These are phyloP conservation scores for Aristolochia contorta DNA, from an alignment of 164 flowering plant genomes.

Conservation along the genomic window DNA sequence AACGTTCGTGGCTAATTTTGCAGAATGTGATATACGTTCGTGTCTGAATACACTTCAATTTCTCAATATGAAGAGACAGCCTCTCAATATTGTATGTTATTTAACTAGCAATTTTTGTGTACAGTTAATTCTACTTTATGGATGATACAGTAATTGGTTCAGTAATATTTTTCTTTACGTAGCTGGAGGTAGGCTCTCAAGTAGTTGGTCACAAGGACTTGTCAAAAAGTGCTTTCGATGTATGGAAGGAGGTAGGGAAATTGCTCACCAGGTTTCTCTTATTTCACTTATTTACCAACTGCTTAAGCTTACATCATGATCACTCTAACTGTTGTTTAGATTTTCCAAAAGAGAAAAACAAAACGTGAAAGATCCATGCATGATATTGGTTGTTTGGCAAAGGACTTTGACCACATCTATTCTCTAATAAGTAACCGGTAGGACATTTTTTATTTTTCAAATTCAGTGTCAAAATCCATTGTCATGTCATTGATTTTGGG, in stretches of 20 bases:
- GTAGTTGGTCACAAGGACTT: slow-evolving; percentile 92
- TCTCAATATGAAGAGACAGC: slow-evolving; percentile 78
- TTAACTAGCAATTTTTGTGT: neutral
- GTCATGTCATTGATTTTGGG: neutral
- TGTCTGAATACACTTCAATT: slow-evolving; percentile 98
- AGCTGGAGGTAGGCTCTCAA: slow-evolving; percentile 84
- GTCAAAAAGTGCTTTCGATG: slow-evolving; percentile 68
- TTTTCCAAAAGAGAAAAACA: slow-evolving; percentile 70
- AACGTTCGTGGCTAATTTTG: slow-evolving; percentile 2
- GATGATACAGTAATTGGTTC: neutral
- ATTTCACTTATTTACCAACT: slow-evolving; percentile 2
- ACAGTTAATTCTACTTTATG: neutral
- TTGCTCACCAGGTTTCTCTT: neutral
- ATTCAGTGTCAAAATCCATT: neutral
- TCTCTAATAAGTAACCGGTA: slow-evolving; percentile 75
- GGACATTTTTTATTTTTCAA: too few relatives aligned
- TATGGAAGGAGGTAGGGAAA: slow-evolving; percentile 81
- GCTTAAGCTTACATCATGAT: slow-evolving; percentile 1
- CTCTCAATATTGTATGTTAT: slow-evolving; percentile 62
- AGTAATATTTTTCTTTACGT: slow-evolving; percentile 11
- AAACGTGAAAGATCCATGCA: slow-evolving; percentile 30
- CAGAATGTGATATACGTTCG: slow-evolving; percentile 95
- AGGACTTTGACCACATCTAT: slow-evolving; percentile 48
- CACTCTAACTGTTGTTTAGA: slow-evolving; percentile 36
- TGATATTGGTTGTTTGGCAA: slow-evolving; percentile 16